Conservation (phyloP, 2,329 filamentous ascomycete genomes). For the Teratosphaeria destructans region DNA sequence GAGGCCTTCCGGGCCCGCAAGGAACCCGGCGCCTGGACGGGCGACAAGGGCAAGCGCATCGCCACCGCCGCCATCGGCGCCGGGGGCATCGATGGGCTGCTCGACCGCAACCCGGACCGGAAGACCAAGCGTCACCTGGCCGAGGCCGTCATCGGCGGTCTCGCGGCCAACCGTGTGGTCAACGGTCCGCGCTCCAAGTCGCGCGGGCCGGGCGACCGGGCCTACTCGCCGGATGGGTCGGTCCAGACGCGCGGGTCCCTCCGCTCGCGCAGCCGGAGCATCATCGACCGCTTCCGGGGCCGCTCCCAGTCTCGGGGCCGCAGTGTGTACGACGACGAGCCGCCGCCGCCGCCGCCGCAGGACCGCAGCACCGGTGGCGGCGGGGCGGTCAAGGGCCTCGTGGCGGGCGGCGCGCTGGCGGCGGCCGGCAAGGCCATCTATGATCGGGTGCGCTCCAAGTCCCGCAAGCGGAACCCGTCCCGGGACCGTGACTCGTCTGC, state of each 20-base stretch:
- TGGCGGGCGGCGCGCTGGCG: constrained; percentile 39
- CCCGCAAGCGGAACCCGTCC: constrained; percentile 35
- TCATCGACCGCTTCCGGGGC: constrained; percentile 34
- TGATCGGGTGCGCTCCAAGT: constrained; percentile 46
- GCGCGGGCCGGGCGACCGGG: constrained; percentile 34
- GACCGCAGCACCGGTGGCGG: constrained; percentile 35
- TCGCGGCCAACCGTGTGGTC: constrained; percentile 74
- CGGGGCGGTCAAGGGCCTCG: constrained; percentile 36
- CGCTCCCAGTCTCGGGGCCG: constrained; percentile 42
- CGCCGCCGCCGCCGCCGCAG: background rate
- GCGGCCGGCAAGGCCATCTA: constrained; percentile 43
- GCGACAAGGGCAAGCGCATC: constrained; percentile 83
- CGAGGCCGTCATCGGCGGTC: constrained; percentile 79
- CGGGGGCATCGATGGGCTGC: constrained; percentile 71
- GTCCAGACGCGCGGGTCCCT: constrained; percentile 26
- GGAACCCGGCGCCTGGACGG: constrained; percentile 79
- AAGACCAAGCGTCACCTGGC: constrained; percentile 70
- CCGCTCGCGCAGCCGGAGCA: constrained; percentile 55
- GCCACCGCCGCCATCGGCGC: constrained; percentile 79
- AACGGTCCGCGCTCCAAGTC: constrained; percentile 66
- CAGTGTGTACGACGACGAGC: constrained; percentile 17
- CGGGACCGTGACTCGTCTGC: constrained; percentile 30
- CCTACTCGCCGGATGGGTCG: constrained; percentile 28
- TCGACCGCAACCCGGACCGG: constrained; percentile 58
- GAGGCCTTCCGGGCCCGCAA: constrained; percentile 88